These are phyloP conservation scores for Scheffersomyces coipomensis DNA, from an alignment of 805 yeast species.

Conservation along the genomic window DNA sequence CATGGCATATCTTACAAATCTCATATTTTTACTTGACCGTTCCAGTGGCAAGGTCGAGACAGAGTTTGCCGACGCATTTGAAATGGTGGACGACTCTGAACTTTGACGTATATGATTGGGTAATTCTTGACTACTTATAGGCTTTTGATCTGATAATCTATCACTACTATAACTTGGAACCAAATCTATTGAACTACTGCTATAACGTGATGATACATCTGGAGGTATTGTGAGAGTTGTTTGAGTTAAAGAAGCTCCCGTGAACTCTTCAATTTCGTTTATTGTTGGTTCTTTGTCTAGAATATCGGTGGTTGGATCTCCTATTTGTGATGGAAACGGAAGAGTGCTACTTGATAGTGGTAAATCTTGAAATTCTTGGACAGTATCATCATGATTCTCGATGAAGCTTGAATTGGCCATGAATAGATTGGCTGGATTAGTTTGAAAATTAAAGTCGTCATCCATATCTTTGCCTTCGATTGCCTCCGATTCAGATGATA, in stretches of 20 bases:
- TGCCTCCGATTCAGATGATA: neutral
- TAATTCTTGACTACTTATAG: neutral
- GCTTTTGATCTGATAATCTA: constrained; percentile 1
- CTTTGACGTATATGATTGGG: constrained; percentile 27
- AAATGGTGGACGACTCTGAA: constrained; percentile 34
- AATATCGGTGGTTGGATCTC: neutral
- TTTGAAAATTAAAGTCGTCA: neutral
- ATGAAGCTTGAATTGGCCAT: constrained; percentile 5
- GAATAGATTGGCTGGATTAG: neutral
- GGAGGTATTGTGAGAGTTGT: constrained; percentile 28
- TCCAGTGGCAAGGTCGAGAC: constrained; percentile 25
- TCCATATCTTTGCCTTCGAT: neutral
- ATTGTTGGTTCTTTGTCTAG: constrained; percentile 4
- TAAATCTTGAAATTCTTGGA: constrained; percentile 4
- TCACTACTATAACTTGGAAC: constrained; percentile 1
- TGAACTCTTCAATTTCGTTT: no score
- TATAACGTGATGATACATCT: constrained; percentile 27
- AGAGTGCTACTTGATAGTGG: constrained; percentile 3
- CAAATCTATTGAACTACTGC: constrained; percentile 18
- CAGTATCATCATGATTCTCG: constrained; percentile 5
- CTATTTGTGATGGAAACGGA: constrained; percentile 7
- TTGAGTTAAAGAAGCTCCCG: constrained; percentile 13
- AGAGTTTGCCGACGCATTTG: constrained; percentile 28
- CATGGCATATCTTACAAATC: constrained; percentile 44
- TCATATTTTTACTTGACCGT: constrained; percentile 31